Evolutionary conservation across 23 red algal genomes (phyloP).

Genomic region (Gracilaria domingensis): DNA sequence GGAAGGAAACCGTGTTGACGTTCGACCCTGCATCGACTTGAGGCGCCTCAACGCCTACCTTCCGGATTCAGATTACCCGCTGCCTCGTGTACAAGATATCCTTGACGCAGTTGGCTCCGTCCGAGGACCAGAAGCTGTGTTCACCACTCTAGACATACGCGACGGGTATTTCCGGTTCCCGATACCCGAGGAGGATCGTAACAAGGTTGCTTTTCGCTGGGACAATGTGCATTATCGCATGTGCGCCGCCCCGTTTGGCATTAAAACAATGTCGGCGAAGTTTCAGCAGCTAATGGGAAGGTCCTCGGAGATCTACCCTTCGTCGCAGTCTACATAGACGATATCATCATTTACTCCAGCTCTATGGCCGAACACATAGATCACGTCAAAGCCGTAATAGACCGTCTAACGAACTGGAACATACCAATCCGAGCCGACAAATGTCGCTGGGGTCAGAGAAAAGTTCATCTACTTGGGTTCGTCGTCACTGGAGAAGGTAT

Average conservation of each 20-base stretch:
- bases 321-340: slow-evolving; percentile 37
- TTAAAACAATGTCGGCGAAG: slow-evolving; percentile 24
- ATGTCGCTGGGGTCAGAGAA: background rate
- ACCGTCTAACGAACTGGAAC: background rate
- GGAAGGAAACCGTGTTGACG: slow-evolving; percentile 1
- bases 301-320: background rate
- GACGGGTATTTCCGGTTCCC: slow-evolving; percentile 41
- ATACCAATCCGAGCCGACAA: slow-evolving; percentile 11
- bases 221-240: background rate
- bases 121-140: background rate
- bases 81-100: background rate
- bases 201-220: background rate
- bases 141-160: slow-evolving; percentile 6
- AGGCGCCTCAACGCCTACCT: slow-evolving; percentile 11
- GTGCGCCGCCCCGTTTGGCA: slow-evolving; percentile 10
- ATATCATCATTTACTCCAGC: slow-evolving; percentile 12
- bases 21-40: slow-evolving; percentile 11
- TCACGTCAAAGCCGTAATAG: slow-evolving; percentile 4
- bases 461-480: slow-evolving; percentile 22
- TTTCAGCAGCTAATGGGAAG: slow-evolving; percentile 37
- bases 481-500: slow-evolving; percentile 1
- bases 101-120: slow-evolving; percentile 11
- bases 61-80: background rate
- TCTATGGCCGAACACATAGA: background rate
- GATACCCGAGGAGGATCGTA: slow-evolving; percentile 14